Conservation (phyloP, 1,139 yeast species). For the Pneumocystis sp. region DNA sequence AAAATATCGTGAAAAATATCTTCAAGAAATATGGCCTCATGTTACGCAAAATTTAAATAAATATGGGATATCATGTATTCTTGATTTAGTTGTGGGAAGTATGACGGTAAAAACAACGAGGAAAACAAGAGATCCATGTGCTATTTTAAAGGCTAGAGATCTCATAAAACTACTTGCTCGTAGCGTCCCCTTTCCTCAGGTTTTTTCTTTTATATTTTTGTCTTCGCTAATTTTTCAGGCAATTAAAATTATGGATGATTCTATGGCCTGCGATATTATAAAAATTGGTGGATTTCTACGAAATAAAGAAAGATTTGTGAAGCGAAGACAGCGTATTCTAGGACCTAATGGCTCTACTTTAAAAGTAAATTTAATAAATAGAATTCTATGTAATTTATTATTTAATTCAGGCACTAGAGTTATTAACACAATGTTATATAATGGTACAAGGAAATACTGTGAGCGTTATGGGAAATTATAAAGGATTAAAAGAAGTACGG, state of each 20-base stretch:
- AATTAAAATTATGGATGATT: conserved; percentile 68
- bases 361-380: conserved; percentile 20
- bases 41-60: conserved; percentile 66
- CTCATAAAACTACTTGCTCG: conserved; percentile 83
- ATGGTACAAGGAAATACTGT: conserved; percentile 97
- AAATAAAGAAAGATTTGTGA: conserved; percentile 84
- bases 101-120: conserved; percentile 94
- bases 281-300: conserved; percentile 82
- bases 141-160: conserved; percentile 86
- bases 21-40: conserved; percentile 85
- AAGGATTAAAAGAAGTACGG: conserved; percentile 82
- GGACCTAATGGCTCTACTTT: conserved; percentile 96
- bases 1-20: conserved; percentile 82
- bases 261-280: conserved; percentile 81
- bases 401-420: conserved; percentile 55
- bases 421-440: conserved; percentile 82
- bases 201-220: neutral
- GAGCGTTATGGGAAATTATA: conserved; percentile 91
- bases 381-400: neutral
- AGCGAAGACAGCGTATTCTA: conserved; percentile 87
- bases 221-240: conserved; percentile 29
- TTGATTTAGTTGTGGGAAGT: conserved; percentile 88
- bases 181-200: conserved; percentile 90
- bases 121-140: conserved; percentile 90
- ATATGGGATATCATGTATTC: conserved; percentile 61